Evolutionary conservation across 371 early-diverging fungal species (phyloP).

Genomic region (Lichtheimia hyalospora): DNA sequence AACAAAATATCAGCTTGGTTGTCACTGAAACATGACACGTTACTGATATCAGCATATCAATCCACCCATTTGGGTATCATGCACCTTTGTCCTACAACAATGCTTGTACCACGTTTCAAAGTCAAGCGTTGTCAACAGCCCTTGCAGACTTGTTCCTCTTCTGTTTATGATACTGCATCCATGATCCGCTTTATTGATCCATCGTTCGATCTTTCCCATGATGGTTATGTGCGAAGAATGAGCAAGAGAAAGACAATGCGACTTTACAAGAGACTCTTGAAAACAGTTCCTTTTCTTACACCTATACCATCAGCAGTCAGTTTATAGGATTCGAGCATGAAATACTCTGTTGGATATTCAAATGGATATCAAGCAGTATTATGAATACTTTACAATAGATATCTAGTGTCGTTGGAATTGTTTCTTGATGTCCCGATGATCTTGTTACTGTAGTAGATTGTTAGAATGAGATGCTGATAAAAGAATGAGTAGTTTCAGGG

Average conservation of each 20-base stretch:
- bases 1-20: neutral
- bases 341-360: conserved; percentile 16
- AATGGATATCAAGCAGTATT: conserved; percentile 16
- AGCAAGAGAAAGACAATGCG: conserved; percentile 20
- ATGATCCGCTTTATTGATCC: conserved; percentile 17
- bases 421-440: too few relatives aligned
- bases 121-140: neutral
- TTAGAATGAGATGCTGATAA: too few relatives aligned
- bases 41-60: conserved; percentile 14
- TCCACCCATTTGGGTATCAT: conserved; percentile 11
- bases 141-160: conserved; percentile 15
- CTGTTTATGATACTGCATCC: conserved; percentile 15
- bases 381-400: too few relatives aligned
- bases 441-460: too few relatives aligned
- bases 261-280: conserved; percentile 28
- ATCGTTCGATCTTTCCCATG: neutral
- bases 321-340: conserved; percentile 20
- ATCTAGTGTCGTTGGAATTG: too few relatives aligned
- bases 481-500: too few relatives aligned
- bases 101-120: too few relatives aligned
- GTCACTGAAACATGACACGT: neutral
- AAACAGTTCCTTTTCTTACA: conserved; percentile 24
- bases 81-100: too few relatives aligned
- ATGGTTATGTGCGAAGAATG: neutral
- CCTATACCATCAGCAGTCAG: conserved; percentile 12